Percentiles rank a stretch among this genome's conserved stretches.
Conservation (phyloP, 345 rosid species). For the Melaleuca alternifolia region DNA sequence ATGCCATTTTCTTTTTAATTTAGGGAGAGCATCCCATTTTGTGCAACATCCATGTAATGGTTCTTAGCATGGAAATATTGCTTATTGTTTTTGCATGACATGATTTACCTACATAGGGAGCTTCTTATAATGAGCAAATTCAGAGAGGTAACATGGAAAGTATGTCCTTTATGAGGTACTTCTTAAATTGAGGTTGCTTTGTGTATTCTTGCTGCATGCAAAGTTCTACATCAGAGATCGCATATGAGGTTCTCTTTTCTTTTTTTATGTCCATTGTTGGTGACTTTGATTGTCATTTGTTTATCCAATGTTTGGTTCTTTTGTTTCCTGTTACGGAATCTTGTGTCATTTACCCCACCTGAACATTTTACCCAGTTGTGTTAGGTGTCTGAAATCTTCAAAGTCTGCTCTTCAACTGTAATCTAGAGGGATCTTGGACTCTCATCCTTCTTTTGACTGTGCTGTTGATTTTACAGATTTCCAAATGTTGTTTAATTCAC, state of each 20-base stretch:
- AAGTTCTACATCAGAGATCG: not conserved
- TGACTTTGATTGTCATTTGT: not conserved
- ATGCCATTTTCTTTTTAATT: not conserved
- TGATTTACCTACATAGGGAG: not conserved
- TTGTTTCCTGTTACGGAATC: not conserved
- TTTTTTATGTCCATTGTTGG: not conserved
- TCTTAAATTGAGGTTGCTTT: not conserved
- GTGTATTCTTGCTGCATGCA: not conserved
- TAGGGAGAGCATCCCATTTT: not conserved
- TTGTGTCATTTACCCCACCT: not conserved
- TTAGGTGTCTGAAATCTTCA: not conserved
- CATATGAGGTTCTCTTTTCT: not conserved
- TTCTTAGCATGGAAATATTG: not conserved
- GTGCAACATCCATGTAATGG: not conserved
- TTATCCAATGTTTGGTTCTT: not conserved
- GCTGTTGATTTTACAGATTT: not conserved
- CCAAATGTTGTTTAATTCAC: not conserved
- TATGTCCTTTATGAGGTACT: not conserved
- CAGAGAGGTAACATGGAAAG: not conserved
- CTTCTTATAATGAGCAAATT: not conserved
- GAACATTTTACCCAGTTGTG: not conserved
- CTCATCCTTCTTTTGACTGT: not conserved
- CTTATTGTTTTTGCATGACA: not conserved
- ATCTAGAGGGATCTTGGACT: not conserved
- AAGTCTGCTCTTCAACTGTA: not conserved